phyloP scores from a whole-genome alignment of 768 basidiomycete species.

The Russula brevipes region DNA sequence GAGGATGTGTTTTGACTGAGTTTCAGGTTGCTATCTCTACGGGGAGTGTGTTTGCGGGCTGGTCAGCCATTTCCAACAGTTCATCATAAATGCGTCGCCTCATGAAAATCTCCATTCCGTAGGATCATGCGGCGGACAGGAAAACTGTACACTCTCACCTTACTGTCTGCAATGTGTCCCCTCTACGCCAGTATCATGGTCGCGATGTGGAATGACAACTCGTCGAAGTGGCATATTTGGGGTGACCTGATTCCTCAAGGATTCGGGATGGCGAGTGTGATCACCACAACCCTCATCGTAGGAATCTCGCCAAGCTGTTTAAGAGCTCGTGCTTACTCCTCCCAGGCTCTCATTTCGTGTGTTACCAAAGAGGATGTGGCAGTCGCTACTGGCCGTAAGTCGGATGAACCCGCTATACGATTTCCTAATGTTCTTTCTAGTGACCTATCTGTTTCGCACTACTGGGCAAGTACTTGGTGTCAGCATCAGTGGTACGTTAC shows the following conservation, averaged over 20 bases:
- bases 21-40: constrained; percentile 68
- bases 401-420: constrained; percentile 1
- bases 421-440: constrained; percentile 37
- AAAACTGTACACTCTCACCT: constrained; percentile 72
- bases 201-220: constrained; percentile 59
- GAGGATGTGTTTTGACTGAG: constrained; percentile 19
- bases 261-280: constrained; percentile 77
- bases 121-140: constrained; percentile 87
- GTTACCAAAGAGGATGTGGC: constrained; percentile 79
- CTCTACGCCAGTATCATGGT: constrained; percentile 58
- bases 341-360: constrained; percentile 79
- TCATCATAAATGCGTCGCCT: constrained; percentile 8
- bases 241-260: constrained; percentile 75
- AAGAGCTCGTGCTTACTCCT: constrained; percentile 8
- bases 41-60: constrained; percentile 87
- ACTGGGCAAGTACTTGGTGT: constrained; percentile 96
- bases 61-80: constrained; percentile 40
- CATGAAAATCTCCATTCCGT: constrained; percentile 12
- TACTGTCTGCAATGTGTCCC: constrained; percentile 56
- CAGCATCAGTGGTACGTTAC: constrained; percentile 74
- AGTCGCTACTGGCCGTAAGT: constrained; percentile 85
- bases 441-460: constrained; percentile 90
- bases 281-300: constrained; percentile 84
- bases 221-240: constrained; percentile 63
- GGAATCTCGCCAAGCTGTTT: constrained; percentile 29